Percentiles rank a stretch among this genome's conserved stretches.
Evolutionary conservation across 2,329 filamentous ascomycete genomes (phyloP).

Genomic region (Talaromyces verruculosus): DNA sequence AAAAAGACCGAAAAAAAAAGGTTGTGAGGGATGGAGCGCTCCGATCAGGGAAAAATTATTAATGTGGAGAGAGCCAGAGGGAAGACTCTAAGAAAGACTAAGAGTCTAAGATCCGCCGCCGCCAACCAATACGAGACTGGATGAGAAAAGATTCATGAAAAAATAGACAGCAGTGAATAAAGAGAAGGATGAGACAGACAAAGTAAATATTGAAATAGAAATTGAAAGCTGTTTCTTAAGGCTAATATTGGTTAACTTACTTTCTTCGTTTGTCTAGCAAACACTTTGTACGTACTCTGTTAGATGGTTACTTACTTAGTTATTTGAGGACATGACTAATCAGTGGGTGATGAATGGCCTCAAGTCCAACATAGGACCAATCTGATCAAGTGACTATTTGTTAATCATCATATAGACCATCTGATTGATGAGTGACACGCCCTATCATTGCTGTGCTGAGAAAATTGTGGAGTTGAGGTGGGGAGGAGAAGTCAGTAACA

Average conservation of each 20-base stretch:
- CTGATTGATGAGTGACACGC: neutral
- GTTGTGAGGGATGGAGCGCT: slow-evolving; percentile 1
- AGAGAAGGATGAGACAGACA: neutral
- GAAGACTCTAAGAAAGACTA: neutral
- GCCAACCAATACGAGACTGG: slow-evolving; percentile 11
- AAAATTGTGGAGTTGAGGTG: neutral
- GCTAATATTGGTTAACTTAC: neutral
- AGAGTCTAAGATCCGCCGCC: slow-evolving; percentile 7
- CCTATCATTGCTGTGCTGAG: neutral
- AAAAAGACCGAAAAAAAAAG: slow-evolving; percentile 8
- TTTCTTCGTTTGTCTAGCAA: neutral
- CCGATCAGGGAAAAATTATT: slow-evolving; percentile 8
- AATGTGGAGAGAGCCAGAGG: slow-evolving; percentile 7
- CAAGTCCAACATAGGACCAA: neutral
- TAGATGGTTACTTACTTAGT: neutral
- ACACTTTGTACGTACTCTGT: neutral
- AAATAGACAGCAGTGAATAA: neutral
- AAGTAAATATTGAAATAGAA: neutral
- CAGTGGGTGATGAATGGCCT: neutral
- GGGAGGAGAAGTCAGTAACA: neutral
- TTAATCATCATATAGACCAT: neutral
- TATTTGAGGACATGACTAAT: neutral
- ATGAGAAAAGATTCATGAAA: slow-evolving; percentile 4
- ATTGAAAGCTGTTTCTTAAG: neutral
- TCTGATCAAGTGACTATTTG: neutral